Evolutionary conservation across 2,329 filamentous ascomycete genomes (phyloP).

Genomic region (Pseudogymnoascus sp.): DNA sequence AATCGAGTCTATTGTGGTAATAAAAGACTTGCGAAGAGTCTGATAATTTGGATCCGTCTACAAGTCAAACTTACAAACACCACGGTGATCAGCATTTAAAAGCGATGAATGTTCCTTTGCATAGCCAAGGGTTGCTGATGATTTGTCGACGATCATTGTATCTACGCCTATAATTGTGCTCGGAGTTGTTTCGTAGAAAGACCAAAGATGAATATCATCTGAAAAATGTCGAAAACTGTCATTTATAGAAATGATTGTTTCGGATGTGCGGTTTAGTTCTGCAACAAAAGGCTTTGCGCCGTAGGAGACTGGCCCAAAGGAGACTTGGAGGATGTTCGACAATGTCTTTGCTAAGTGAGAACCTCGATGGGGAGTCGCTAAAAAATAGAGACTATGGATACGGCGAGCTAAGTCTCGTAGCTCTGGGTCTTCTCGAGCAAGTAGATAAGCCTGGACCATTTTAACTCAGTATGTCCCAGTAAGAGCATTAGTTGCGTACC

Average conservation of each 20-base stretch:
- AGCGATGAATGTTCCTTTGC: conserved; percentile 21
- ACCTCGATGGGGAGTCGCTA: conserved; percentile 30
- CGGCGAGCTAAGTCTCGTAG: conserved; percentile 15
- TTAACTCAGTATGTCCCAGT: not conserved
- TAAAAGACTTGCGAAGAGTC: conserved; percentile 13
- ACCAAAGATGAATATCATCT: conserved; percentile 27
- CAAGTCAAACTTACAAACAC: conserved; percentile 25
- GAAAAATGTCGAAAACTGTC: conserved; percentile 29
- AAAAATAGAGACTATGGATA: conserved; percentile 26
- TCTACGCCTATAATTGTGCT: conserved; percentile 16
- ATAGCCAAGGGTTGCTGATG: conserved; percentile 27
- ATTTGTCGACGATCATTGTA: conserved; percentile 22
- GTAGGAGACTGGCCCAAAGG: not conserved
- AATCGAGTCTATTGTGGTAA: not conserved
- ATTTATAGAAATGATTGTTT: conserved; percentile 26
- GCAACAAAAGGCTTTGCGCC: conserved; percentile 21
- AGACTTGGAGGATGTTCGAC: not conserved
- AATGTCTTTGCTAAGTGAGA: conserved; percentile 20
- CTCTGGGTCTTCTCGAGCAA: conserved; percentile 20
- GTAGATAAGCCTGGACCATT: conserved; percentile 11
- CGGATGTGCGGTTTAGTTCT: conserved; percentile 22
- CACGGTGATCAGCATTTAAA: conserved; percentile 28
- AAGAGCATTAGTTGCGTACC: conserved; percentile 10
- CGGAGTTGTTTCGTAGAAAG: conserved; percentile 31
- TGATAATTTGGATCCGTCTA: conserved; percentile 17